A percentile compares a stretch with the other conserved stretches of the same genome.
Evolutionary conservation across 192 early-diverging fungal species (phyloP).

Genomic region (Umbelopsis vinacea): DNA sequence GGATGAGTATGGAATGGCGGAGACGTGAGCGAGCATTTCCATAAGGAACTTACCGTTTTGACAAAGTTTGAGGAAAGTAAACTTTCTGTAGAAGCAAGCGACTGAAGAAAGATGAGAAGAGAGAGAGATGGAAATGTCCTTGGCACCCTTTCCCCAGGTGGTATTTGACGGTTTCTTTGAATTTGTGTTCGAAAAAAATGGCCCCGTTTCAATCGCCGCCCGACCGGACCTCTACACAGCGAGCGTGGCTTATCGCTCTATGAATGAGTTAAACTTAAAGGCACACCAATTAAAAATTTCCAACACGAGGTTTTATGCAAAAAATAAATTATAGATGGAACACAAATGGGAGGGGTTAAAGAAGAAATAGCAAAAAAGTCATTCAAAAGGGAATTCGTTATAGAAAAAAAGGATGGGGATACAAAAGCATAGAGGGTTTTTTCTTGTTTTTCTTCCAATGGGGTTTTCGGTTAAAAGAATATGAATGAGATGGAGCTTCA

Average conservation of each 20-base stretch:
- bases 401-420: neutral
- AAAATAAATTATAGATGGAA: constrained; percentile 9
- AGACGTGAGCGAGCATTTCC: neutral
- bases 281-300: no score
- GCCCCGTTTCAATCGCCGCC: constrained; percentile 13
- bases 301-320: neutral
- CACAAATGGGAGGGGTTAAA: neutral
- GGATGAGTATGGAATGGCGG: neutral
- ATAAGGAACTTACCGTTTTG: constrained; percentile 35
- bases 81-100: constrained; percentile 13
- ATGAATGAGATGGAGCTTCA: no score
- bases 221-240: neutral
- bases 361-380: neutral
- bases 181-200: neutral
- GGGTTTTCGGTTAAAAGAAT: no score
- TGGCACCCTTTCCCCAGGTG: neutral
- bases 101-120: constrained; percentile 20
- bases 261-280: no score
- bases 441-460: no score
- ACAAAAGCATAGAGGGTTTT: no score
- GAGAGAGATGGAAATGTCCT: neutral
- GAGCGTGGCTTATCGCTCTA: constrained; percentile 4
- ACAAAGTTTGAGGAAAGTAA: neutral
- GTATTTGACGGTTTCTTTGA: neutral
- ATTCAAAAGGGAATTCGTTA: neutral